Evolutionary conservation across 2,329 filamentous ascomycete genomes (phyloP), one percentile per base, ranked within the genome.

Genomic region (Aspergillus sp.): DNA sequence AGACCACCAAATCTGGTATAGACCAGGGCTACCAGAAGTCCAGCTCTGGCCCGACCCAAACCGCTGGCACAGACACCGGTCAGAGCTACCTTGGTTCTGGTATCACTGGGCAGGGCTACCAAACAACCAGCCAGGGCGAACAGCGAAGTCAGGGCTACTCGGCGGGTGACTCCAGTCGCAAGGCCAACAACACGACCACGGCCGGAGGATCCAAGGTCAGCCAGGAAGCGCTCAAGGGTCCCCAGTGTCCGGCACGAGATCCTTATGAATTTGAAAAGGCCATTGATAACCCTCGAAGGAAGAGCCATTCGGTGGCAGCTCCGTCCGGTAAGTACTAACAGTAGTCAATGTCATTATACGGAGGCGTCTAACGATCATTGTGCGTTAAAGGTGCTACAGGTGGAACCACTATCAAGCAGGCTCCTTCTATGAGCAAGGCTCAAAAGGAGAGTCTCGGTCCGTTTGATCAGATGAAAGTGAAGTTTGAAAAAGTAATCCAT

Each of bases 231-330:
- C 57, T 69, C 16, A 50, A 59, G 46, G 68, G 68, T 1, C 68
- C 67, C 3, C 58, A 65, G 32, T 56, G 56, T 30, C 57, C 61
- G 5, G 61, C 65, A 1, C 53, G 58, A 16, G 47, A 59, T 13
- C 61, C 64, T 10, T 62, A 65, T 36, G 60, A 65, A 8, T 68
- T 66, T 14, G 63, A 70, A 46, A 66, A 68, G 44, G 57, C 65
- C 5, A 47, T 58, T 14, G 62, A 64, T 30, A 48, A 54, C 8
- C 30, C 30, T 19, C 8, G 9, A 32, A 19, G 20, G 16, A 47
- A 46, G 36, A 36, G 43, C 4, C 35, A 16, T 24, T 32, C 44
- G 35, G 45, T 11, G 19, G 41, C 40, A 4, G 14, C n/a, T 49
- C 24, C 9, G 41, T 49, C 14, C 9, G 5, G 40, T 42, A 42